Evolutionary conservation across 768 basidiomycete species (phyloP).

Genomic region (Trametopsis cervina): DNA sequence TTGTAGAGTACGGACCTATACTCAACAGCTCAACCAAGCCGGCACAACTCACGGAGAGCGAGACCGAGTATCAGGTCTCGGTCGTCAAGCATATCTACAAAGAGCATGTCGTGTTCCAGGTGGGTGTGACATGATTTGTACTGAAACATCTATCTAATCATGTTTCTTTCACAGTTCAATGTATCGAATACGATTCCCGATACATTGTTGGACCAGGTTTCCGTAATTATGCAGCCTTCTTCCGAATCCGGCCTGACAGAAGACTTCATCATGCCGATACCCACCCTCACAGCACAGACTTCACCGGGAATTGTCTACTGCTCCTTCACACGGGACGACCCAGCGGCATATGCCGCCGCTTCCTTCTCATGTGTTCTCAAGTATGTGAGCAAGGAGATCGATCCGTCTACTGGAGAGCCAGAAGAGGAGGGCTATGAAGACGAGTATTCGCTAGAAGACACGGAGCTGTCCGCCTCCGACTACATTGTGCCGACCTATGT

Average conservation of each 20-base stretch:
- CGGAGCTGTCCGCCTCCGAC: conserved; percentile 90
- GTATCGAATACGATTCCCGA: conserved; percentile 95
- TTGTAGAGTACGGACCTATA: conserved; percentile 78
- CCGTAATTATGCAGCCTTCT: conserved; percentile 84
- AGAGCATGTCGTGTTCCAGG: conserved; percentile 96
- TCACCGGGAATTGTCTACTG: conserved; percentile 90
- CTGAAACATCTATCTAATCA: background rate
- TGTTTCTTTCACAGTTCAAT: conserved; percentile 65
- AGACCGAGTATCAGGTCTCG: conserved; percentile 96
- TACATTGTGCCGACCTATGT: conserved; percentile 95
- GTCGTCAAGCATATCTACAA: conserved; percentile 97
- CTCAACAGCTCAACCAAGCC: conserved; percentile 80
- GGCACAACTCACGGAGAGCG: conserved; percentile 85
- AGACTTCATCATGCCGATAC: conserved; percentile 89
- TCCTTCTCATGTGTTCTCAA: conserved; percentile 90
- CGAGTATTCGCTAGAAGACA: conserved; percentile 95
- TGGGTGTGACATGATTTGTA: conserved; percentile 26
- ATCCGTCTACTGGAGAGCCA: conserved; percentile 90
- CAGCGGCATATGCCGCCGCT: conserved; percentile 69
- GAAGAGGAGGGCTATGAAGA: conserved; percentile 99
- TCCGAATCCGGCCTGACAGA: conserved; percentile 74
- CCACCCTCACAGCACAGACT: conserved; percentile 56
- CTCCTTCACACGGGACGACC: conserved; percentile 80
- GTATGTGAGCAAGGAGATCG: conserved; percentile 95
- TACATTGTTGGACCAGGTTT: conserved; percentile 90